Evolutionary conservation across 345 rosid genomes (phyloP).

Genomic region (Balakata baccata): DNA sequence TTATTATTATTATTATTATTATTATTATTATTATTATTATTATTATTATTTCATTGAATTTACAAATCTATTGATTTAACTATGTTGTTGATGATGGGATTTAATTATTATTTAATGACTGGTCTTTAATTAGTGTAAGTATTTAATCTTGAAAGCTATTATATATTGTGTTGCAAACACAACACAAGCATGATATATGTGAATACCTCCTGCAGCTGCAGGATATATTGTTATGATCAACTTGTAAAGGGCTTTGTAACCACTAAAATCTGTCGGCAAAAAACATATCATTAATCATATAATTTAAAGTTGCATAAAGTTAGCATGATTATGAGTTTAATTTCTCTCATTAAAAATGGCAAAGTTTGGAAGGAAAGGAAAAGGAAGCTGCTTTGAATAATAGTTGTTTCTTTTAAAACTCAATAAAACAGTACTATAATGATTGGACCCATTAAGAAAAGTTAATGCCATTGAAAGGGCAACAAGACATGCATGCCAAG

Average conservation of each 20-base stretch:
- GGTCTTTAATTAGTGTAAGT: no score
- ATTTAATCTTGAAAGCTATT: no score
- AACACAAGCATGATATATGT: no score
- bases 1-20: no score
- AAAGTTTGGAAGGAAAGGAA: conserved; percentile 27
- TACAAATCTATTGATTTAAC: no score
- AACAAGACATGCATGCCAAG: no score
- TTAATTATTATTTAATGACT: no score
- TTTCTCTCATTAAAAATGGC: not conserved
- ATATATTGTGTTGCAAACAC: no score
- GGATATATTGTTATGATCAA: not conserved
- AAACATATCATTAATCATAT: conserved; percentile 39
- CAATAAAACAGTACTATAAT: not conserved
- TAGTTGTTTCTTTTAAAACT: conserved; percentile 20
- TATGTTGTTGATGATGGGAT: no score
- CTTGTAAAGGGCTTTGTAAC: conserved; percentile 13
- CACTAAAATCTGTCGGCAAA: conserved; percentile 49
- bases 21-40: no score
- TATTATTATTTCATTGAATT: no score
- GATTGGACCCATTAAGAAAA: conserved; percentile 9
- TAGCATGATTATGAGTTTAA: not conserved
- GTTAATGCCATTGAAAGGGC: not conserved
- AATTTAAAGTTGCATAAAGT: conserved; percentile 23
- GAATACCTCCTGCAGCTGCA: not conserved
- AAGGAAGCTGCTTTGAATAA: conserved; percentile 36